Conservation (phyloP, 768 basidiomycete species). For the Pisolithus tinctorius region DNA sequence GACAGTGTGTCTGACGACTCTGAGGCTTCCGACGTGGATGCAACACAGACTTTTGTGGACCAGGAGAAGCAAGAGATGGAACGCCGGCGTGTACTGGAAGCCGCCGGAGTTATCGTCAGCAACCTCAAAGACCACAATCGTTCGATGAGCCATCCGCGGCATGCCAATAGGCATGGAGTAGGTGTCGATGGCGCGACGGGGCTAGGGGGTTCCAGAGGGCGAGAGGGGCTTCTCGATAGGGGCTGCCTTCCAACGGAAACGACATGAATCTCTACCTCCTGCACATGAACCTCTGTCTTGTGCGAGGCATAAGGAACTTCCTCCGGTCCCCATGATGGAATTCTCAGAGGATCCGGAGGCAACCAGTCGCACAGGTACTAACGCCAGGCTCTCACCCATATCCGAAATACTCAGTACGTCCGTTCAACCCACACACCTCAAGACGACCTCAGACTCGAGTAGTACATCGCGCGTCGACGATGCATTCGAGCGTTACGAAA, state of each 20-base stretch:
- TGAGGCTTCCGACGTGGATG: conserved; percentile 17
- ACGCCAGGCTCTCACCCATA: not conserved
- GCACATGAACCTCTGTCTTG: too few species aligned
- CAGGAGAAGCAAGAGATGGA: conserved; percentile 65
- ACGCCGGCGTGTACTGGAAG: conserved; percentile 76
- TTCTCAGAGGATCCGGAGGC: conserved; percentile 9
- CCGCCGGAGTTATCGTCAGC: conserved; percentile 76
- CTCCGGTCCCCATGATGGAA: conserved; percentile 38
- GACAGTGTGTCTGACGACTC: conserved; percentile 19
- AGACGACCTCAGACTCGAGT: too few species aligned
- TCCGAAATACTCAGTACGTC: not conserved
- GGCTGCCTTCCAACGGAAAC: conserved; percentile 10
- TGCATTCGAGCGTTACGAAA: too few species aligned
- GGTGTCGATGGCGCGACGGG: not conserved
- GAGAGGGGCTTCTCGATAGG: not conserved
- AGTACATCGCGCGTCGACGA: too few species aligned
- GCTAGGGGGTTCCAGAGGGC: not conserved
- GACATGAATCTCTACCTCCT: conserved; percentile 14
- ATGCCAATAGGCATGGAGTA: not conserved
- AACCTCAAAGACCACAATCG: not conserved
- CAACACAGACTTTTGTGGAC: conserved; percentile 43
- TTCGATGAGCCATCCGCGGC: not conserved
- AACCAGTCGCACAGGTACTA: not conserved
- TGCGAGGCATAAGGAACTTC: conserved; percentile 42
- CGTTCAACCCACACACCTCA: too few species aligned